Evolutionary conservation across 2,329 filamentous ascomycete genomes (phyloP).

Genomic region (Curvularia eragrostidis): DNA sequence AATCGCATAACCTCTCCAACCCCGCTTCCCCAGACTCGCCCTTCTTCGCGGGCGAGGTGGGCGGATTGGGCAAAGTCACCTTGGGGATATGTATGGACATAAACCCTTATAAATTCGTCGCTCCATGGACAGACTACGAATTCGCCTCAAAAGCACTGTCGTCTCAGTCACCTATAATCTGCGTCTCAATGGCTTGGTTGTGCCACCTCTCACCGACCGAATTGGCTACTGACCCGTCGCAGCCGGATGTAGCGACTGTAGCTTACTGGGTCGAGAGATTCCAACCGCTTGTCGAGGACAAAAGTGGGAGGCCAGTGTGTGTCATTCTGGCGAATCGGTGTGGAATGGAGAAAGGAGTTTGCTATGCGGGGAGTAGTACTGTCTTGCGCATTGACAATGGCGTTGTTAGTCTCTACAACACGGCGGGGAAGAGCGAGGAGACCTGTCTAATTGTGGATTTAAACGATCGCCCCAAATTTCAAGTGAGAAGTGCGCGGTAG

Average conservation of each 20-base stretch:
- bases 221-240: constrained; percentile 54
- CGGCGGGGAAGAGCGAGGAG: constrained; percentile 74
- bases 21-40: constrained; percentile 27
- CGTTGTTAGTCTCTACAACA: constrained; percentile 71
- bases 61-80: constrained; percentile 47
- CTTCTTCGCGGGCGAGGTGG: constrained; percentile 50
- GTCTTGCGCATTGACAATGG: constrained; percentile 71
- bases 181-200: constrained; percentile 81
- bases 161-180: constrained; percentile 65
- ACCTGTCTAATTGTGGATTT: constrained; percentile 74
- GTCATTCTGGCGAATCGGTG: constrained; percentile 75
- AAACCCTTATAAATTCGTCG: constrained; percentile 67
- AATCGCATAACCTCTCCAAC: constrained; percentile 29
- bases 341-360: constrained; percentile 69
- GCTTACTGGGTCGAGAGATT: constrained; percentile 78
- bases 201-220: constrained; percentile 62
- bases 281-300: constrained; percentile 61
- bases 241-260: constrained; percentile 75
- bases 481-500: constrained; percentile 40
- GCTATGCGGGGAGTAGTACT: constrained; percentile 76
- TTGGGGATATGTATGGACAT: constrained; percentile 65
- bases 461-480: constrained; percentile 47
- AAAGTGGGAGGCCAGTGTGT: constrained; percentile 61
- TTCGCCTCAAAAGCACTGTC: constrained; percentile 65
- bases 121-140: constrained; percentile 65